Conservation (phyloP, 257 asterid genomes). For the Apocynum venetum region DNA sequence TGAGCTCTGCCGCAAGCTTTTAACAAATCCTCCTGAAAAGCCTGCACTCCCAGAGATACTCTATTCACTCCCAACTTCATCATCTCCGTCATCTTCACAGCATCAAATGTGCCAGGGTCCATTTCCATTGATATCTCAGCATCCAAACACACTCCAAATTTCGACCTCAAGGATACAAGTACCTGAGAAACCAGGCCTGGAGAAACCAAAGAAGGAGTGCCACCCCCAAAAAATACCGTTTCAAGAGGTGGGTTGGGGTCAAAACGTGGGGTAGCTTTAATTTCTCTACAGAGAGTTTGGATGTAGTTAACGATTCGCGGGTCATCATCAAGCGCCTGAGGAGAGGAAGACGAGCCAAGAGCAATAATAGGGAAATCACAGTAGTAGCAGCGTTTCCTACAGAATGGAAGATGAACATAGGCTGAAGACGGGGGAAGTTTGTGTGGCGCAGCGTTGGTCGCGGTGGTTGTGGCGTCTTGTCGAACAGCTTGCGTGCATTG, state of each 20-base stretch:
- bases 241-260: slow-evolving; percentile 56
- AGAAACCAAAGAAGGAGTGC: slow-evolving; percentile 93
- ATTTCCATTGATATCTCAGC: slow-evolving; percentile 98
- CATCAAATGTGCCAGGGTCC: slow-evolving; percentile 96
- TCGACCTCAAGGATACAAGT: slow-evolving; percentile 50
- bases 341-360: slow-evolving; percentile 53
- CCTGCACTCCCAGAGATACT: slow-evolving; percentile 93
- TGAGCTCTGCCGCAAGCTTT: slow-evolving; percentile 95
- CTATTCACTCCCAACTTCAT: slow-evolving; percentile 72
- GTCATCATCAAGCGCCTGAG: slow-evolving; percentile 32
- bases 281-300: slow-evolving; percentile 62
- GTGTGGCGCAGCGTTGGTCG: slow-evolving; percentile 25
- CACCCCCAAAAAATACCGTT: slow-evolving; percentile 91
- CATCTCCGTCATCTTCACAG: slow-evolving; percentile 46
- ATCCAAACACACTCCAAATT: slow-evolving; percentile 50
- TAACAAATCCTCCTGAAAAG: slow-evolving; percentile 76
- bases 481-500: slow-evolving; percentile 57
- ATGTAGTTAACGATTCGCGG: slow-evolving; percentile 69
- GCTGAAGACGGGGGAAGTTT: slow-evolving; percentile 77
- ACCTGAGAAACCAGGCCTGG: slow-evolving; percentile 57
- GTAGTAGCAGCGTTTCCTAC: slow-evolving; percentile 95
- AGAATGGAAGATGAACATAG: slow-evolving; percentile 93
- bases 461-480: slow-evolving; percentile 51
- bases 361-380: slow-evolving; percentile 95
- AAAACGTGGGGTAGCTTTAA: slow-evolving; percentile 48